Evolutionary conservation across 2,329 filamentous ascomycete genomes (phyloP), one percentile per base, ranked within the genome.

Genomic region (Ceratocystis smalleyi): DNA sequence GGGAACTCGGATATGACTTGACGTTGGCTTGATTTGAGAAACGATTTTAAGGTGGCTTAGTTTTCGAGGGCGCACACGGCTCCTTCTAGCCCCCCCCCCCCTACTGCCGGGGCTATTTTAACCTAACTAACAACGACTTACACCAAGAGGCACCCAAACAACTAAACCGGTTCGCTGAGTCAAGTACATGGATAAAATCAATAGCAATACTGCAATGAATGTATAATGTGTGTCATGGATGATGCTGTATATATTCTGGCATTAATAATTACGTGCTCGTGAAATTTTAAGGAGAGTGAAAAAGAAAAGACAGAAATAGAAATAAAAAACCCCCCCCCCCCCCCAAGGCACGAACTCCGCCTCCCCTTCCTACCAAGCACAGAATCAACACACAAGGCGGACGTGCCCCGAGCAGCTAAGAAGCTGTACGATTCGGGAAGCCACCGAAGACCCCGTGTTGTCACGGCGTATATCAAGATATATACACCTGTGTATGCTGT

Each of bases 261-360:
- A 57, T 57, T 57, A 57, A 57, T 57, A 10, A 61, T 61, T 61
- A 61, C 57, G 12, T 61, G 22, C 59, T 47, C n/a, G 43, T 30
- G 17, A 61, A 17, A 47, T 61, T 30, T 61, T 43, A 61, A 61
- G 59, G 59, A 61, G 22, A 45, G 59, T 61, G 24, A 32, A 35
- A 17, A 43, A n/a, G 32, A 17, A 27, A 19, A 17, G 5, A 35
- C 5, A 47, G 3, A 10, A 30, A 59, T 22, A 22, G 19, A 51
- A 10, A 51, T 24, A 24, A 51, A 10, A 51, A 15, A 24, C 24
- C 47, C 19, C 24, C 47, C 5, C 19, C 24, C 15, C 45, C 6
- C 22, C 5, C 35, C 1, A 40, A 15, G 10, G 3, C 35, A 40
- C 35, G 35, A 15, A 12, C 15, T 40, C 10, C 12, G 35, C 10